Percentiles rank a stretch among this genome's conserved stretches.
phyloP scores from a whole-genome alignment of 2,329 filamentous ascomycete species.

The Botrytis tulipae region DNA sequence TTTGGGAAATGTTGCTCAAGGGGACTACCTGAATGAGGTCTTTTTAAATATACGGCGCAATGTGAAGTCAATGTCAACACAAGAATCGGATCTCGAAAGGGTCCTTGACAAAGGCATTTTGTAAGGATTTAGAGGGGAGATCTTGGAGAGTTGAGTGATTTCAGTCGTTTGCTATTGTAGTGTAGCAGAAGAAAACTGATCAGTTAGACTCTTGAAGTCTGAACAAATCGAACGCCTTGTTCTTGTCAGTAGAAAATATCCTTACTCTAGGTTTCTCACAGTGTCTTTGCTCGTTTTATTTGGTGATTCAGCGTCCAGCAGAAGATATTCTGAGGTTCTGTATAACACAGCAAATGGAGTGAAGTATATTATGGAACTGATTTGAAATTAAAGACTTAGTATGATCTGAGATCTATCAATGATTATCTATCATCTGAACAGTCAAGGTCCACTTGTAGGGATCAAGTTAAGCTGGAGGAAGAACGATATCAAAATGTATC shows the following conservation, averaged over 20 bases:
- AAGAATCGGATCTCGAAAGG: slow-evolving; percentile 48
- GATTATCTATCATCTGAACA: background rate
- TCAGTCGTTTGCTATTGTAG: background rate
- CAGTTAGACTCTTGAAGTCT: background rate
- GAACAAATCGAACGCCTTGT: background rate
- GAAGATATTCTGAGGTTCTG: background rate
- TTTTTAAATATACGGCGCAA: slow-evolving; percentile 73
- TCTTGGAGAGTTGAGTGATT: background rate
- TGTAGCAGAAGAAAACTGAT: background rate
- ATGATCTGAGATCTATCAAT: background rate
- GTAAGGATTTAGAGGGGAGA: background rate
- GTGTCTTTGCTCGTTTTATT: background rate
- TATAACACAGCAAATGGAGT: background rate
- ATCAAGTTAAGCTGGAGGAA: background rate
- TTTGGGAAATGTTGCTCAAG: background rate
- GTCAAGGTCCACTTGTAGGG: background rate
- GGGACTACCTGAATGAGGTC: slow-evolving; percentile 63
- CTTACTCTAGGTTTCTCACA: background rate
- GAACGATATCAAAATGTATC: background rate
- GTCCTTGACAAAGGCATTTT: slow-evolving; percentile 43
- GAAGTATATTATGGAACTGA: background rate
- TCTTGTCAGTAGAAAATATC: background rate
- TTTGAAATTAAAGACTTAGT: background rate
- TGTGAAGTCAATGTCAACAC: slow-evolving; percentile 70
- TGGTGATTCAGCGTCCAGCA: background rate